Evolutionary conservation across 2,329 filamentous ascomycete genomes (phyloP).

Genomic region (Septoria petroselini): DNA sequence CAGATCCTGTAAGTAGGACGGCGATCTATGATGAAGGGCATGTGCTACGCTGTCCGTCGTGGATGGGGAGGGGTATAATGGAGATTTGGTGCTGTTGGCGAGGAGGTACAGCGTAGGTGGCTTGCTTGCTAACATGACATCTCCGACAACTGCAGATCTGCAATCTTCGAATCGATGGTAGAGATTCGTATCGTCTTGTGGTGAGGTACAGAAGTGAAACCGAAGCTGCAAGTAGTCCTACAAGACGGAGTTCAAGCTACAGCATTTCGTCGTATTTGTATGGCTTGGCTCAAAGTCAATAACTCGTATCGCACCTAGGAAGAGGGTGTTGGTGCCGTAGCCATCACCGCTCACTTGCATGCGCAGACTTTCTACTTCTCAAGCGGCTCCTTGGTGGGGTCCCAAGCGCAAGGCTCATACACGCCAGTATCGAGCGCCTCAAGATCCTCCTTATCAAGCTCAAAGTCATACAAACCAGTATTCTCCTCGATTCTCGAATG

Average conservation of each 20-base stretch:
- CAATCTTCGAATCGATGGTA: neutral
- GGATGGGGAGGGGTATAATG: neutral
- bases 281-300: constrained; percentile 4
- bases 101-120: constrained; percentile 4
- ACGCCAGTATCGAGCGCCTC: constrained; percentile 51
- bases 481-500: constrained; percentile 52
- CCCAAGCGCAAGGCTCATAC: constrained; percentile 59
- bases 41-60: too few species aligned
- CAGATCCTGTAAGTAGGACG: neutral
- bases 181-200: neutral
- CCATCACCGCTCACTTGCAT: neutral
- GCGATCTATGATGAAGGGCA: too few species aligned
- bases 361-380: constrained; percentile 4
- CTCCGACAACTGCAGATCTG: neutral
- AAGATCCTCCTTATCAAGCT: constrained; percentile 58
- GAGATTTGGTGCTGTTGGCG: neutral
- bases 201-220: neutral
- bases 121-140: neutral
- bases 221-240: too few species aligned
- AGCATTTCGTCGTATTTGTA: constrained; percentile 2
- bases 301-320: neutral
- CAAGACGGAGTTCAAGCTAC: neutral
- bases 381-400: constrained; percentile 47
- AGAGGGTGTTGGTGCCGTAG: neutral
- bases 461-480: constrained; percentile 58